A percentile compares a stretch with the other conserved stretches of the same genome.
These are phyloP conservation scores for Vinca minor DNA, from an alignment of 257 asterid species.

Conservation along the genomic window DNA sequence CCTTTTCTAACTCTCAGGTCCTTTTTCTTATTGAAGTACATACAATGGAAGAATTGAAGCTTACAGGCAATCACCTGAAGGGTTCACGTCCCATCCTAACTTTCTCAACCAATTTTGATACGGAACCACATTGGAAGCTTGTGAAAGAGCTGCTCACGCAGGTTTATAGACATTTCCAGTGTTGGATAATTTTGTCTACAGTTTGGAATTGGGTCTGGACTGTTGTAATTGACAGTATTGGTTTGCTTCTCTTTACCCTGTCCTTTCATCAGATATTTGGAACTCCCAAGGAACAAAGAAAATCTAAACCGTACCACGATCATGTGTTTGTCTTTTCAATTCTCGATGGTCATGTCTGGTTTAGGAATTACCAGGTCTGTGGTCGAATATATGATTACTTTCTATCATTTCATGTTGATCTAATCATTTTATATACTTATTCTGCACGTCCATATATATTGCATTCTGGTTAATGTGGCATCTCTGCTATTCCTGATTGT, in stretches of 20 bases:
- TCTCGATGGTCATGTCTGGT: constrained; percentile 90
- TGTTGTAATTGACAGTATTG: background rate
- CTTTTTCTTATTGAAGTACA: constrained; percentile 48
- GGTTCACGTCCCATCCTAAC: constrained; percentile 34
- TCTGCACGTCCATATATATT: background rate
- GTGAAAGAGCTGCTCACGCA: constrained; percentile 31
- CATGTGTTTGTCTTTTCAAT: constrained; percentile 80
- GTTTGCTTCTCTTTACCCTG: constrained; percentile 1
- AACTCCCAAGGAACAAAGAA: constrained; percentile 87
- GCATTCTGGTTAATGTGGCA: background rate
- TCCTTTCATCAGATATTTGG: constrained; percentile 61
- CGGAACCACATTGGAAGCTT: constrained; percentile 28
- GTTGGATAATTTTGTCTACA: background rate
- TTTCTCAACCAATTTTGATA: constrained; percentile 27
- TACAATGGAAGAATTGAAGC: constrained; percentile 96
- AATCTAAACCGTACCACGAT: constrained; percentile 88
- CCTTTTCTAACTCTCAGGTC: background rate
- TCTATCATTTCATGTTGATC: background rate
- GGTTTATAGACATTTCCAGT: constrained; percentile 10
- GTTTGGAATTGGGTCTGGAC: background rate
- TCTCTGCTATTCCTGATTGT: background rate
- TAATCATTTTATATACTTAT: background rate
- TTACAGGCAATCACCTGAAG: constrained; percentile 77
- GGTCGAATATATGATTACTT: background rate
- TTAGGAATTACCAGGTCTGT: constrained; percentile 89